These are phyloP conservation scores for Microsporum audouinii DNA, from an alignment of 2,329 filamentous ascomycete species.

Conservation along the genomic window DNA sequence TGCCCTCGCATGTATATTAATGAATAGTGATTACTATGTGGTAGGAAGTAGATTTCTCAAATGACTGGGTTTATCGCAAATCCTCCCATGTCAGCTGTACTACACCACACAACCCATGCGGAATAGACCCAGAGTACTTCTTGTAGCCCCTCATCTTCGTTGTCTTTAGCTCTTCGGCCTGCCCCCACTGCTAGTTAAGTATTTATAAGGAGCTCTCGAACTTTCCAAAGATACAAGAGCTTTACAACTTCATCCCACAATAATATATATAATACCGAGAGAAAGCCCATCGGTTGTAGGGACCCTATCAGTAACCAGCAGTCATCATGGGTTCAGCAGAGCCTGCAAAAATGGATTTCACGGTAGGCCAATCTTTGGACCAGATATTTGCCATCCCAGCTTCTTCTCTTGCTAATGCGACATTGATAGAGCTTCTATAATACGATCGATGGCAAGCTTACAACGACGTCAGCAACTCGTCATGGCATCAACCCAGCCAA, in stretches of 20 bases:
- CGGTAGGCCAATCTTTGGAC: background rate
- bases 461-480: constrained; percentile 25
- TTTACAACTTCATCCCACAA: background rate
- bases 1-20: too few relatives aligned
- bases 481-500: constrained; percentile 37
- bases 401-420: background rate
- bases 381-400: background rate
- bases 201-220: background rate
- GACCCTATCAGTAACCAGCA: background rate
- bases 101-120: too few relatives aligned
- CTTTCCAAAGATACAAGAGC: background rate
- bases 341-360: background rate
- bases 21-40: too few relatives aligned
- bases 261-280: background rate
- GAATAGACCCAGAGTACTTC: too few relatives aligned
- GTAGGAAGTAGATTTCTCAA: too few relatives aligned
- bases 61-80: too few relatives aligned
- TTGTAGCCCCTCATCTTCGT: too few relatives aligned
- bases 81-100: too few relatives aligned
- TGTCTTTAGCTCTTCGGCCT: background rate
- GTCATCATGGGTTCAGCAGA: background rate
- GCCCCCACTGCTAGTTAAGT: background rate
- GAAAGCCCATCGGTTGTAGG: background rate
- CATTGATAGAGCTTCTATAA: constrained; percentile 29
- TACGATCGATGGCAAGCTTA: constrained; percentile 35